Evolutionary conservation across 768 basidiomycete species (phyloP), one percentile per base, ranked within the genome.

Genomic region (Serendipita indica): DNA sequence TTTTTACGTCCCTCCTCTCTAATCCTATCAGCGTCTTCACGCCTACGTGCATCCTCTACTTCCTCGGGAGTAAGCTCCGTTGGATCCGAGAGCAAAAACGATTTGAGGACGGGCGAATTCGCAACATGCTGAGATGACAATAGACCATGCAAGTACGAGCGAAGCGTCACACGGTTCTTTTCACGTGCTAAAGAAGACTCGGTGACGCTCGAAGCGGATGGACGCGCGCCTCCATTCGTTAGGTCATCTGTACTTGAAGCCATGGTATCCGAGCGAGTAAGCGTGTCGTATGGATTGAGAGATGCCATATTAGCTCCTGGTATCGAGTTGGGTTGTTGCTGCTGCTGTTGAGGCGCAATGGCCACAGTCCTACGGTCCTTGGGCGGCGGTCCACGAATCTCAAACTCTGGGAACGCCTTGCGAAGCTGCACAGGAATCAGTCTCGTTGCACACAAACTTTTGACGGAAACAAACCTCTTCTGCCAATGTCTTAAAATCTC

Each of bases 151-250:
- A 99, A 77, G 70, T 97, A 98, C 0, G 91, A 83, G 18, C 96
- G 82, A 16, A 99, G 79, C 0, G 96, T 98, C 3, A 99, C 74
- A 13, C 96, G 76, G 65, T 99, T 99, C 77, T 92, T 94, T 69
- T 99, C 96, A 25, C 96, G 76, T 1, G 89, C 75, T 20, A 94
- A 75, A 33, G 81, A 80, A 2, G 68, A 66, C 2, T 69, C 46
- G 25, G 33, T 33, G 49, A 54, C 22, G 30, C 49, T 54, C 2
- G 64, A 54, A 61, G 14, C 49, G 52, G 58, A 58, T 59, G 16
- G 63, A 35, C 20, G 60, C 16, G 35, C 33, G n/a, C n/a, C n/a
- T 34, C 12, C 39, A 25, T 33, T 54, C 1, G 12, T 27, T 7
- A 54, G 30, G 7, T 54, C 49, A 7, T 54, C 49, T 63, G 57